phyloP scores from a whole-genome alignment of 2,329 filamentous ascomycete species.

The Stagonosporopsis chrysanthemi region DNA sequence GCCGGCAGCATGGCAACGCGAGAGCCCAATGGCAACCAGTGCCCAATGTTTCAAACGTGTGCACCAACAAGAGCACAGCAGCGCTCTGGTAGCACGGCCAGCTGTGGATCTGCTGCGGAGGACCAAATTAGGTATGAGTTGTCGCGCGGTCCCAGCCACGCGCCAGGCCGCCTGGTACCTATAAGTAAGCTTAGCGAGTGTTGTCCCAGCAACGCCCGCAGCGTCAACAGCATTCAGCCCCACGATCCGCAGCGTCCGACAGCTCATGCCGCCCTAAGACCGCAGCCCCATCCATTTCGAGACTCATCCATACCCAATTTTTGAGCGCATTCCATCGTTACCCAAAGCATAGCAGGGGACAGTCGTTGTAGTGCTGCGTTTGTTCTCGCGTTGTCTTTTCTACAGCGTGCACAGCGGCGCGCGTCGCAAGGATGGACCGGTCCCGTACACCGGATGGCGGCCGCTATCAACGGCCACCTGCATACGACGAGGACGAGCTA shows the following conservation, averaged over 20 bases:
- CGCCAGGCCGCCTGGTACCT: constrained; percentile 1
- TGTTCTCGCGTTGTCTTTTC: background rate
- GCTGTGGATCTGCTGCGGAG: constrained; percentile 2
- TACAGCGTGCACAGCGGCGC: constrained; percentile 18
- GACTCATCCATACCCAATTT: constrained; percentile 28
- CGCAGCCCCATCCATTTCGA: constrained; percentile 23
- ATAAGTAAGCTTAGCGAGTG: background rate
- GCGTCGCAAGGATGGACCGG: constrained; percentile 43
- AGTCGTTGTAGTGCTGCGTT: constrained; percentile 1
- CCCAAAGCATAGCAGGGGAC: constrained; percentile 6
- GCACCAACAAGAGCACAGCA: constrained; percentile 1
- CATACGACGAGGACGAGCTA: constrained; percentile 54
- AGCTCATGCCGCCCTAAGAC: constrained; percentile 14
- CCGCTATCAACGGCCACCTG: constrained; percentile 53
- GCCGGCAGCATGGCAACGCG: constrained; percentile 12
- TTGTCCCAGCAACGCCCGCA: constrained; percentile 1
- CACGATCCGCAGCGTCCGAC: constrained; percentile 9
- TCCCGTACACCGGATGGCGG: constrained; percentile 44
- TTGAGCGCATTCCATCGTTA: constrained; percentile 18
- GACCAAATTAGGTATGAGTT: constrained; percentile 7
- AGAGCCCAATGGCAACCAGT: constrained; percentile 8
- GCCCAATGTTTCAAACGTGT: constrained; percentile 10
- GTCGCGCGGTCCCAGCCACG: constrained; percentile 16
- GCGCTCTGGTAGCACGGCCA: constrained; percentile 3
- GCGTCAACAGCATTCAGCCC: background rate